Base-by-base conservation (phyloP, 192 early-diverging fungal genomes). In the Spizellomyces sp. region DNA sequence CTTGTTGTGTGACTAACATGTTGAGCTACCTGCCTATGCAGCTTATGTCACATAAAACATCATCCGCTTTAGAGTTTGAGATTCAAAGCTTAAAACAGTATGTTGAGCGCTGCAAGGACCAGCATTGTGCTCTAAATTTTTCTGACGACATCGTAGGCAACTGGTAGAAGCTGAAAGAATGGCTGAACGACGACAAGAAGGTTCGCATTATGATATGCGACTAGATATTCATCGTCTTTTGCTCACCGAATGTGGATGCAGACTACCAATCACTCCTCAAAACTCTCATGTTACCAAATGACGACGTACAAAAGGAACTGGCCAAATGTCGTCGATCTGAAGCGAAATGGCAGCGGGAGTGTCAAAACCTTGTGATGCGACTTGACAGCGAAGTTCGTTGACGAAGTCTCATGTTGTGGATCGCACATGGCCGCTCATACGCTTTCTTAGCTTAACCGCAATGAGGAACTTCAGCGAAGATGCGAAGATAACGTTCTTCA, bases 31-130 rank as follows among this genome's bases (percentile, higher is more conserved):
- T 36, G 27, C 27, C 27, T 0, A 3, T 36, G 3, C 27, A 36
- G 27, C 14, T 54, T 19, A 54, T 54, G 50, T 54, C 50, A 54
- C 50, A 54, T 50, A 71, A 75, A 70, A 70, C 58, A 5, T 73
- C 78, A 14, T 48, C 69, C 5, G 69, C 76, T 9, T 56, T 87
- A 14, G 84, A 86, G 67, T 85, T 84, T 77, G 85, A 86, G 62
- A 84, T 86, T 19, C 67, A 67, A 27, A 76, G 67, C 62, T 73
- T 86, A 5, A 86, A 86, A 65, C 76, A 58, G 80, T 82, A 66
- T 12, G 50, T 54, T 54, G 0, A 4, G 4, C 50, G 17, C 59
- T 60, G 17, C 57, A 15, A n/a, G 17, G 65, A 22, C 15, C 27
- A 36, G 27, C 3, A 36, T 36, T n/a, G 47, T 77, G 43, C 48